phyloP scores from a whole-genome alignment of 345 rosid genomes.

The Firmiana major region DNA sequence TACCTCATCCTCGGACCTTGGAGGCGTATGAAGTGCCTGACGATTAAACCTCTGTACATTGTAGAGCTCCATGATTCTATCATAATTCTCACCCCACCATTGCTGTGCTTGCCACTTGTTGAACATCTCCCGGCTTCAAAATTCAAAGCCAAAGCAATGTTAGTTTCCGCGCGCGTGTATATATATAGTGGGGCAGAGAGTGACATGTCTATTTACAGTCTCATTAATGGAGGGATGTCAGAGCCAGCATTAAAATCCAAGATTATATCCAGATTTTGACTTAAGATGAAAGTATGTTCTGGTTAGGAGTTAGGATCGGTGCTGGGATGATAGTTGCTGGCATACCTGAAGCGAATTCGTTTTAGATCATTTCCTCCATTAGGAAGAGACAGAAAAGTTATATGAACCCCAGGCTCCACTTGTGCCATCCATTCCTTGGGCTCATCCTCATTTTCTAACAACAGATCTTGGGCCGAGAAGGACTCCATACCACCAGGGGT shows the following conservation, averaged over 20 bases:
- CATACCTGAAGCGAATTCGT: slow-evolving; percentile 89
- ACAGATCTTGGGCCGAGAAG: slow-evolving; percentile 63
- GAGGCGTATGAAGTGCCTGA: slow-evolving; percentile 86
- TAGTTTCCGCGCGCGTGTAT: slow-evolving; percentile 4
- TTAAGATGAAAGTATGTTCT: not conserved
- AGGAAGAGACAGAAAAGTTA: slow-evolving; percentile 87
- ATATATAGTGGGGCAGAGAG: not conserved
- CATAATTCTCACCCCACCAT: slow-evolving; percentile 99
- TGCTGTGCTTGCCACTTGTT: slow-evolving; percentile 96
- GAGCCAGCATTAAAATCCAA: not conserved
- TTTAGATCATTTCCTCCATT: slow-evolving; percentile 91
- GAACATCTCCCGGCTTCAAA: slow-evolving; percentile 90
- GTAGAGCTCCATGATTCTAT: slow-evolving; percentile 92
- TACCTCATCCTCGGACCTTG: slow-evolving; percentile 91
- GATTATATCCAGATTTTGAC: not conserved
- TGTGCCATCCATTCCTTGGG: slow-evolving; percentile 99
- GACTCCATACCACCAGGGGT: slow-evolving; percentile 40
- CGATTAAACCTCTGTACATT: slow-evolving; percentile 96
- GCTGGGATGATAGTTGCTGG: not conserved
- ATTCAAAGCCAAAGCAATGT: slow-evolving; percentile 20
- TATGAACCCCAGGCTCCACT: slow-evolving; percentile 98
- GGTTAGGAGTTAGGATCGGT: not conserved
- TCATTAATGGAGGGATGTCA: not conserved
- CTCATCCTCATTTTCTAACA: slow-evolving; percentile 71
- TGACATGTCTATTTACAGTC: not conserved